These are phyloP conservation scores for Betula pendula DNA, from an alignment of 306 rosid genomes.

Conservation along the genomic window DNA sequence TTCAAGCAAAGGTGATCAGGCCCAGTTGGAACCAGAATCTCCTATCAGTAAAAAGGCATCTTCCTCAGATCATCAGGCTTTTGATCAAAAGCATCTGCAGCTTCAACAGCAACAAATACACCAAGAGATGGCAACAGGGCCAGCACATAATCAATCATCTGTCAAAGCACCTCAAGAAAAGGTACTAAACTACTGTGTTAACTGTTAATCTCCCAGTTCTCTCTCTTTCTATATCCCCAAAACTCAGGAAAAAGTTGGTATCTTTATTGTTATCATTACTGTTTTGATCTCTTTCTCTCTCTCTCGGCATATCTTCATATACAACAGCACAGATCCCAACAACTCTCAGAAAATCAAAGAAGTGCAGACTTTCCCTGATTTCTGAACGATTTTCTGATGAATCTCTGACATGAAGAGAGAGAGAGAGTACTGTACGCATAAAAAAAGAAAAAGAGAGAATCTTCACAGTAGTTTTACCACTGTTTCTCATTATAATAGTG, in stretches of 20 bases:
- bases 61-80: conserved; percentile 57
- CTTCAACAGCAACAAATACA: conserved; percentile 44
- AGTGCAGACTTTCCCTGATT: conserved; percentile 71
- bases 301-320: conserved; percentile 37
- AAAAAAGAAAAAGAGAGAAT: conserved; percentile 52
- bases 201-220: conserved; percentile 38
- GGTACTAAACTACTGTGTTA: conserved; percentile 44
- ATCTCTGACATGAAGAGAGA: conserved; percentile 53
- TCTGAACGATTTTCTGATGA: conserved; percentile 73
- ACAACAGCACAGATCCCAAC: conserved; percentile 82
- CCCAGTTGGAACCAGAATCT: conserved; percentile 70
- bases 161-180: conserved; percentile 63
- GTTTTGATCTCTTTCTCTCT: conserved; percentile 21
- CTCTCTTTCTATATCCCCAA: conserved; percentile 37
- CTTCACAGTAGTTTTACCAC: conserved; percentile 66
- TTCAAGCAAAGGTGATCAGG: conserved; percentile 55
- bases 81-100: conserved; percentile 47
- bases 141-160: conserved; percentile 63
- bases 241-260: conserved; percentile 47
- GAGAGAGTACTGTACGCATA: conserved; percentile 27
- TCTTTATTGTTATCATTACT: conserved; percentile 46
- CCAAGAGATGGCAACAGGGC: conserved; percentile 44
- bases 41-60: conserved; percentile 65
- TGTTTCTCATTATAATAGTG: conserved; percentile 35
- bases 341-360: conserved; percentile 61